Percentiles rank a stretch among this genome's conserved stretches.
These are phyloP conservation scores for Cichorium intybus DNA, from an alignment of 140 eudicot genomes.

Conservation along the genomic window DNA sequence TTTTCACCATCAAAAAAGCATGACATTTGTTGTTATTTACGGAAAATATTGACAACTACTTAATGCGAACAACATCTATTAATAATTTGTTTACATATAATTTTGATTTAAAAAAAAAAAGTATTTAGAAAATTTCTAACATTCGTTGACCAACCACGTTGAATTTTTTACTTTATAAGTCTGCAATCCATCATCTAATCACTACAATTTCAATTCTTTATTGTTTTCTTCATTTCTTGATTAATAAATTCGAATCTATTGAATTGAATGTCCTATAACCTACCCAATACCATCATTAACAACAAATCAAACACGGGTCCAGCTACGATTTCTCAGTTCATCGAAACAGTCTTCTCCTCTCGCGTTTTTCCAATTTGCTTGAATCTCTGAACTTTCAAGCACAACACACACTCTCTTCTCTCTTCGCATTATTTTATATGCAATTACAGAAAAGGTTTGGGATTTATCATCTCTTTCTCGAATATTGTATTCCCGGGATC, in stretches of 20 bases:
- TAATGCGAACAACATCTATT: not conserved
- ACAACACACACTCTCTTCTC: not conserved
- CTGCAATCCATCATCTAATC: slow-evolving; percentile 32
- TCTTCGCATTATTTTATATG: slow-evolving; percentile 19
- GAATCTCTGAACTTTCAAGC: slow-evolving; percentile 14
- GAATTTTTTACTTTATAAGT: slow-evolving; percentile 13
- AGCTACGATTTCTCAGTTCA: slow-evolving; percentile 53
- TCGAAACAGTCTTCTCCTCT: slow-evolving; percentile 17
- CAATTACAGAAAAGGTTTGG: slow-evolving; percentile 22
- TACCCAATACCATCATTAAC: slow-evolving; percentile 39
- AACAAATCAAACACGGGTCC: slow-evolving; percentile 41
- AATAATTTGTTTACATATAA: not conserved
- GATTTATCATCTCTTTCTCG: slow-evolving; percentile 8
- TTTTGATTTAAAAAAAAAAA: not conserved
- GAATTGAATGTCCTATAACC: slow-evolving; percentile 30
- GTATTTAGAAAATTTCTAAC: slow-evolving; percentile 4
- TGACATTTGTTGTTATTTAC: not conserved
- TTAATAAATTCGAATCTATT: slow-evolving; percentile 10
- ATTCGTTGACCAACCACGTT: slow-evolving; percentile 30
- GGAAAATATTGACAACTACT: not conserved
- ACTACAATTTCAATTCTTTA: slow-evolving; percentile 14
- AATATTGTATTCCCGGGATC: slow-evolving; percentile 35
- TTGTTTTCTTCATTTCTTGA: slow-evolving; percentile 14
- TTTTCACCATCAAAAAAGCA: not conserved
- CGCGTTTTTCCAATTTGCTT: slow-evolving; percentile 36